phyloP scores from a whole-genome alignment of 192 early-diverging fungal species.

The Backusella luteola region DNA sequence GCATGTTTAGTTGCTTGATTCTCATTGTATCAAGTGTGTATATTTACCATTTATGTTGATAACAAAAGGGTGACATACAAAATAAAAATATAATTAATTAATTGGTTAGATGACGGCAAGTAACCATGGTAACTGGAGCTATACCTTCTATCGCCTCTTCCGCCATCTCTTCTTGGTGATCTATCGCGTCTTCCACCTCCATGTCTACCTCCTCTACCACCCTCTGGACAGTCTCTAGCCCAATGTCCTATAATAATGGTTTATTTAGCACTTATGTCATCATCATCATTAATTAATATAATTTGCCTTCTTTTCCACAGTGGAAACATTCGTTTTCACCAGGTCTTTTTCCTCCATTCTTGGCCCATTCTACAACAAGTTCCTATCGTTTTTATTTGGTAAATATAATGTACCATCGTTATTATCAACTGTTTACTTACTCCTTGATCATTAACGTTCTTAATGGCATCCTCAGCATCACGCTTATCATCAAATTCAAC shows the following conservation, averaged over 20 bases:
- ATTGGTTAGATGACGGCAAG: too few species aligned
- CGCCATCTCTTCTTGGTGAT: conserved; percentile 14
- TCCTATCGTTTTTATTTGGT: conserved; percentile 3
- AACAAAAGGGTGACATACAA: not conserved
- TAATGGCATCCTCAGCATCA: conserved; percentile 51
- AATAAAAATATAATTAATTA: not conserved
- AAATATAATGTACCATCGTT: not conserved
- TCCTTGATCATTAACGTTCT: conserved; percentile 37
- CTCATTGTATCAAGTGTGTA: too few species aligned
- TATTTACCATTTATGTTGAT: too few species aligned
- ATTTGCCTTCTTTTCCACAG: conserved; percentile 24
- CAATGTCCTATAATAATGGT: conserved; percentile 42
- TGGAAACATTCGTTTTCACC: conserved; percentile 52
- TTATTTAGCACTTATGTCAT: not conserved
- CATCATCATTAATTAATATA: not conserved
- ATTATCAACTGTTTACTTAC: conserved; percentile 30
- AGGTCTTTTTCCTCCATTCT: conserved; percentile 52
- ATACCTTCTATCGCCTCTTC: conserved; percentile 30
- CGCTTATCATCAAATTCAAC: conserved; percentile 48
- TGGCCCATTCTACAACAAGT: conserved; percentile 57
- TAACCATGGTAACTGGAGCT: not conserved
- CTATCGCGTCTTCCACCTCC: conserved; percentile 13
- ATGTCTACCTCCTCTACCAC: conserved; percentile 10
- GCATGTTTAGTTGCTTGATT: too few species aligned
- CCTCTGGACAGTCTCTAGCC: conserved; percentile 46